Conservation (phyloP, 106 monocot genomes). For the Iris macrosiphon region DNA sequence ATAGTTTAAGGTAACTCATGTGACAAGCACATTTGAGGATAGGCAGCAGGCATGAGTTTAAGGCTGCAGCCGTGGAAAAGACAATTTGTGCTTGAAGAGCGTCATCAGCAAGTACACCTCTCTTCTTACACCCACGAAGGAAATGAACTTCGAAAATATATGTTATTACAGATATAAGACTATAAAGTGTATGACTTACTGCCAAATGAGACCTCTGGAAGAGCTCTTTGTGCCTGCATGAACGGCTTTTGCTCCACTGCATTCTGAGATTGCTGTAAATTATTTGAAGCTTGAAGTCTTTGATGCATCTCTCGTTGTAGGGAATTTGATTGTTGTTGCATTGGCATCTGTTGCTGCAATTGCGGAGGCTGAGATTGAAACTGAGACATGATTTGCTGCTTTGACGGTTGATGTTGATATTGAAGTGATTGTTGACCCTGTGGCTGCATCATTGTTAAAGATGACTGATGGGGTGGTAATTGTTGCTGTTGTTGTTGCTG, state of each 20-base stretch:
- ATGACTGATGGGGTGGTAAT: conserved; percentile 28
- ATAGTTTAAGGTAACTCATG: no score
- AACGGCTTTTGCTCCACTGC: conserved; percentile 54
- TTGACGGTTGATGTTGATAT: conserved; percentile 42
- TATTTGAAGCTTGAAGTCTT: conserved; percentile 38
- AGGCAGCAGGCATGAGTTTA: no score
- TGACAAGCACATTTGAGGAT: no score
- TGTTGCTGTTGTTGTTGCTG: conserved; percentile 27
- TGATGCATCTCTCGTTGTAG: conserved; percentile 53
- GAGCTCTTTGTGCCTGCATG: conserved; percentile 40
- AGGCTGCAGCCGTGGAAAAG: no score
- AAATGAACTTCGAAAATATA: no score
- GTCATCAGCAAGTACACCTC: no score
- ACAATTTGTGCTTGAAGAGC: no score
- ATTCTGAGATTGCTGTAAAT: conserved; percentile 49
- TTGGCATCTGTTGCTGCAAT: conserved; percentile 45
- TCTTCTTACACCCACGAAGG: no score
- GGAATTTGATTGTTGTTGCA: conserved; percentile 39
- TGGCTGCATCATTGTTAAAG: conserved; percentile 30
- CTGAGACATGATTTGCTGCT: conserved; percentile 54
- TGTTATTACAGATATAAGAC: no score
- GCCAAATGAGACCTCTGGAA: conserved; percentile 54
- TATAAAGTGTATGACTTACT: conserved; percentile 48
- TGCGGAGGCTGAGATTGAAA: conserved; percentile 43
- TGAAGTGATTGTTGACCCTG: conserved; percentile 41